Evolutionary conservation across 78 protist genomes (phyloP), one percentile per base, ranked within the genome.

Genomic region (Diacronema lutheri): DNA sequence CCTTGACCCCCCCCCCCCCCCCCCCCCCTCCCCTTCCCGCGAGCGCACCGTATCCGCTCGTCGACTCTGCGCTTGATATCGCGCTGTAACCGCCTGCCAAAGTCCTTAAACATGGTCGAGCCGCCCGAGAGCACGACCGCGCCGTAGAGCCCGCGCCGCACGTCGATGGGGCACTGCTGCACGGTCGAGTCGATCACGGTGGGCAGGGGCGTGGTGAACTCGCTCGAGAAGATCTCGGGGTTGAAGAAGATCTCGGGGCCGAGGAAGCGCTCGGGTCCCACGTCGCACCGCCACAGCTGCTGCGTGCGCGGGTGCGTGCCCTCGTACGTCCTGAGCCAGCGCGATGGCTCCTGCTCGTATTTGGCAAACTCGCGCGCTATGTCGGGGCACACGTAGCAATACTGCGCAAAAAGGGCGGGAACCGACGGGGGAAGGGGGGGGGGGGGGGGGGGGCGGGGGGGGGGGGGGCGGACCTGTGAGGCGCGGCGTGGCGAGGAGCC

Each of bases 191-290:
- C 90, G 9, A 86, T 55, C 35, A 97, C 94, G 35, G 78, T 80
- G 37, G 99, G 97, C n/a, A 98, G 87, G 37, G 99, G 97, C 33
- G 91, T 92, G 37, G 92, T 46, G 88, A 86, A 95, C 56, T 98
- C 97, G 9, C 88, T 29, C 26, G 93, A 80, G 94, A 86, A 94
- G 83, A 98, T 97, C 89, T 98, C 99, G 41, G 99, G 99, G 94
- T 91, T 95, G 96, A 98, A 98, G 95, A 98, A 98, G 57, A 98
- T 72, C 88, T 98, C 99, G 57, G 99, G 99, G n/a, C 98, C 99
- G 50, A 98, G 79, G 95, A 98, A 98, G 60, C 98, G 96, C 85
- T 98, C 99, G 92, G 95, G 96, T 37, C 99, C 99, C 33, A 98
- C 96, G 40, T 98, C 99, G 69, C 89, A 74, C 25, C 72, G n/a